Evolutionary conservation across 305 asterid genomes (phyloP), one percentile per base, ranked within the genome.

Genomic region (Lippia alba): DNA sequence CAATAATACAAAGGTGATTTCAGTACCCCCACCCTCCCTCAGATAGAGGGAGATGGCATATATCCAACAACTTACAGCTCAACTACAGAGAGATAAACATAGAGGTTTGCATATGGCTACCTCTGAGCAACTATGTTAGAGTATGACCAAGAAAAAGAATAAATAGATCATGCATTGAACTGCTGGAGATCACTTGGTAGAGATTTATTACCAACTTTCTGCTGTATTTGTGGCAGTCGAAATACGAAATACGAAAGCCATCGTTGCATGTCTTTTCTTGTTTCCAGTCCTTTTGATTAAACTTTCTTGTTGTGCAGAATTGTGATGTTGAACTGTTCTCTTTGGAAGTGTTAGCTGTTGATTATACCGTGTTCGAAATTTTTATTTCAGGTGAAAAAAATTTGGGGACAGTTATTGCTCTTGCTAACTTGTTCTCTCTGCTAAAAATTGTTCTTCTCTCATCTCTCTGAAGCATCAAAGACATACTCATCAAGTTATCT

Each of bases 401-500:
- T 56, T 30, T 4, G 24, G 14, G 30, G 61, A 56, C 39, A 17
- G 33, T 50, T 16, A 15, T 3, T n/a, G 49, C 16, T 7, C 10
- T 34, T 61, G 34, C n/a, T 61, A 11, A 36, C 6, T 20, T 40
- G 33, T 64, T 64, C 48, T 41, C 48, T 41, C 11, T 41, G 48
- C 9, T 41, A 41, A 41, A n/a, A 36, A 19, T 20, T 40, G 33
- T 64, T 64, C n/a, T n/a, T n/a, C 57, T 46, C 32, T 24, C 32
- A 30, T 50, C 60, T 50, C 60, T 49, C 17, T 66, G 49, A 50
- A 66, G 71, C 71, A 53, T 66, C 50, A 39, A 66, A 15, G 71
- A 66, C 61, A 32, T 51, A 11, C 61, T 50, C 34, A 10, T 32
- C 34, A 66, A 66, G 61, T 50, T 50, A 7, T 39, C 61, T 34